Percentiles rank a stretch among this genome's conserved stretches.
Conservation (phyloP, 2,329 filamentous ascomycete genomes). For the Clonostachys chloroleuca region DNA sequence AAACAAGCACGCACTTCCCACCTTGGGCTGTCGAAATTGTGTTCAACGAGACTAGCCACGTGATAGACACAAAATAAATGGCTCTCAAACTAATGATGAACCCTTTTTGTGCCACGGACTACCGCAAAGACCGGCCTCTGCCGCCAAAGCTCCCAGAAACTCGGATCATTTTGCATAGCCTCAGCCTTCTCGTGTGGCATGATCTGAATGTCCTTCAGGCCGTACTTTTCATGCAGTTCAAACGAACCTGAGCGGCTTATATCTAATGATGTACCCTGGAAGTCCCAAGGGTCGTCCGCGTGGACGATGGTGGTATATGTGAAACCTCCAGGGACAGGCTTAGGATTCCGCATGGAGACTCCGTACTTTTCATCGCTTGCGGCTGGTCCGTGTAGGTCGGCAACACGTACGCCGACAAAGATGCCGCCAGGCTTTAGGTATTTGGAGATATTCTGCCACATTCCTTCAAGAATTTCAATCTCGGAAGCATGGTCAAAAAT, state of each 20-base stretch:
- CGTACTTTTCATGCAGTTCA: background rate
- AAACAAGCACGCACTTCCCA: too few relatives aligned
- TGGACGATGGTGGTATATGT: background rate
- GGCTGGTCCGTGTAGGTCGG: background rate
- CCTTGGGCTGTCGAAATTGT: too few relatives aligned
- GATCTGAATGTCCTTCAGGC: background rate
- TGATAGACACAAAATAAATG: too few relatives aligned
- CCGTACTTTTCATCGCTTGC: slow-evolving; percentile 1
- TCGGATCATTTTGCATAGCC: background rate
- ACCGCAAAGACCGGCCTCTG: background rate
- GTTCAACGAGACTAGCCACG: too few relatives aligned
- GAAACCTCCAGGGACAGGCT: background rate
- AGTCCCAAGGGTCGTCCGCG: background rate
- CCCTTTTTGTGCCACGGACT: background rate
- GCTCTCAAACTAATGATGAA: too few relatives aligned
- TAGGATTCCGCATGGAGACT: background rate
- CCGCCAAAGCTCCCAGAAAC: background rate
- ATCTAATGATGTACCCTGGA: background rate
- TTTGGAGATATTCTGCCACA: slow-evolving; percentile 16
- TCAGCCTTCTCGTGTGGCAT: background rate
- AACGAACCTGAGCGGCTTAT: background rate
- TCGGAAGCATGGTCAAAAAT: slow-evolving; percentile 18
- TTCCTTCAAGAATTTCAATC: slow-evolving; percentile 13
- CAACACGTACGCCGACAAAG: slow-evolving; percentile 15
- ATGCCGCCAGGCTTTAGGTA: slow-evolving; percentile 17